Evolutionary conservation across 1,139 yeast species (phyloP), one percentile per base, ranked within the genome.

Genomic region (Yamadazyma diddensiae): DNA sequence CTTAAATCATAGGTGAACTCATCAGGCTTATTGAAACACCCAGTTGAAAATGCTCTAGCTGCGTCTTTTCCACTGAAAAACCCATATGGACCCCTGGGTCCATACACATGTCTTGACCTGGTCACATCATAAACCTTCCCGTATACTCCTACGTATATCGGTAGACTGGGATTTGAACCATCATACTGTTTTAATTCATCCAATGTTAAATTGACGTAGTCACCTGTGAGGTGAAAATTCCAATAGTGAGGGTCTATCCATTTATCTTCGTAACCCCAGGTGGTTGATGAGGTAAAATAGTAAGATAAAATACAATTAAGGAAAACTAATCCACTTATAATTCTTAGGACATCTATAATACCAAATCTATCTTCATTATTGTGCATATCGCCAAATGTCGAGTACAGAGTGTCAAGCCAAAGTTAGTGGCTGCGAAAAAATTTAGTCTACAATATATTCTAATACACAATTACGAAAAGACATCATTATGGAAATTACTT

Each of bases 31-130:
- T 59, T 54, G 43, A 85, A 75, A 49, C 95, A 85, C 4, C 94
- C 94, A 1, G 92, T 85, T 3, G 79, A 82, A 47, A 76, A 80
- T 16, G 87, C 87, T 29, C 95, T 59, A 0, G 92, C 82, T 27
- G 78, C 73, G 52, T 86, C 95, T 29, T 59, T 62, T 0, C 94
- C 95, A 15, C 79, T 70, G 49, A 86, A 74, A 33, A 68, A 60
- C 4, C 63, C 53, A 52, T 85, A 85, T 1, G 80, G 55, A 0
- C 88, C 88, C 1, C 66, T 62, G 0, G 84, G 82, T 0, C 87
- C 87, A 52, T 86, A 85, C 2, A 80, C 59, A 2, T 51, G 57
- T 2, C 68, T 60, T n/a, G 74, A 62, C 0, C 70, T 55, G 3
- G 78, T 57, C 2, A 85, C 95, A 49, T 85, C 95, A 52, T 70